Evolutionary conservation across 768 basidiomycete genomes (phyloP).

Genomic region (Dacryopinax spathularia): DNA sequence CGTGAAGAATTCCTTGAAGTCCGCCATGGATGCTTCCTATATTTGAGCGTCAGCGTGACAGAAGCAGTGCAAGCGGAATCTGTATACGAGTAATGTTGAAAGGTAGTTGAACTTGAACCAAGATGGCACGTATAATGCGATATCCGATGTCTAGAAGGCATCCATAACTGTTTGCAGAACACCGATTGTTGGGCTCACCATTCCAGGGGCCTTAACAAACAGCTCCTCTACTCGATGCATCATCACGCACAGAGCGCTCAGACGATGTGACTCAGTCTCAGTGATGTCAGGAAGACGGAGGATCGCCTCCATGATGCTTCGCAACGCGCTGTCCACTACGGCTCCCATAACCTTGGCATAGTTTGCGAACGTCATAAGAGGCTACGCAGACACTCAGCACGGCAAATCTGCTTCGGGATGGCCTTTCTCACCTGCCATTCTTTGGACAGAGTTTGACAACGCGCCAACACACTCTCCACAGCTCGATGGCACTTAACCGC

Average conservation of each 20-base stretch:
- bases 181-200: slow-evolving; percentile 29
- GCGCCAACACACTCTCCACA: slow-evolving; percentile 45
- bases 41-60: slow-evolving; percentile 4
- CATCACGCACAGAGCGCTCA: slow-evolving; percentile 71
- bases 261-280: slow-evolving; percentile 66
- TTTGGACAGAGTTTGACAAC: slow-evolving; percentile 49
- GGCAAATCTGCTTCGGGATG: not conserved
- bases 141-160: slow-evolving; percentile 43
- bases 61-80: not conserved
- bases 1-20: slow-evolving; percentile 83
- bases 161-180: not conserved
- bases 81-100: slow-evolving; percentile 71
- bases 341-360: slow-evolving; percentile 60
- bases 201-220: slow-evolving; percentile 51
- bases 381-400: slow-evolving; percentile 27
- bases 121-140: slow-evolving; percentile 72
- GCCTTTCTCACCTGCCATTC: slow-evolving; percentile 49
- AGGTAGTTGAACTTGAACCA: slow-evolving; percentile 95
- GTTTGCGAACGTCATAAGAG: slow-evolving; percentile 51
- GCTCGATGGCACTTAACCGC: slow-evolving; percentile 65
- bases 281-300: slow-evolving; percentile 73
- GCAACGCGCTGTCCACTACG: slow-evolving; percentile 52
- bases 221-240: slow-evolving; percentile 66
- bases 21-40: slow-evolving; percentile 82
- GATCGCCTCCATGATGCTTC: slow-evolving; percentile 54